These are phyloP conservation scores for Thermomucor indicae-seudaticae DNA, from an alignment of 371 early-diverging fungal species.

Conservation along the genomic window DNA sequence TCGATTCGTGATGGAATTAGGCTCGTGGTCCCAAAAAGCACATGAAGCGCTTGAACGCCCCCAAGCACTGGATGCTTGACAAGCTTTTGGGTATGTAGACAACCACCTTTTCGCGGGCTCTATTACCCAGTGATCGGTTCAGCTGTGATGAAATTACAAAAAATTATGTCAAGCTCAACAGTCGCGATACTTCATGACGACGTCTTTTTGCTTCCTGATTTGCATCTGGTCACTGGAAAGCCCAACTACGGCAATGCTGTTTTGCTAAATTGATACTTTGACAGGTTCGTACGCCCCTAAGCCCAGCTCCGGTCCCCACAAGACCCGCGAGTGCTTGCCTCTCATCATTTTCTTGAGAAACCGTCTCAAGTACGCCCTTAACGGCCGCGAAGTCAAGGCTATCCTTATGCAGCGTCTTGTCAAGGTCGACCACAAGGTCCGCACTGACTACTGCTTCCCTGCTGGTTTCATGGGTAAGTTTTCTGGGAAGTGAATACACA, in stretches of 20 bases:
- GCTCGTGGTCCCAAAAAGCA: conserved; percentile 99
- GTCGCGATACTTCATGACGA: conserved; percentile 14
- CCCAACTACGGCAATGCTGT: not conserved
- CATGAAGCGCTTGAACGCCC: conserved; percentile 99
- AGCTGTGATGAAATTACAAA: conserved; percentile 11
- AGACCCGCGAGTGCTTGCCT: conserved; percentile 98
- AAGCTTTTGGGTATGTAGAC: conserved; percentile 71
- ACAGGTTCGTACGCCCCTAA: conserved; percentile 85
- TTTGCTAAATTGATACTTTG: too few species aligned
- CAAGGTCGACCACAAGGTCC: conserved; percentile 99
- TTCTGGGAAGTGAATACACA: not conserved
- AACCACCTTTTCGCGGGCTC: not conserved
- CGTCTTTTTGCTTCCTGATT: conserved; percentile 25
- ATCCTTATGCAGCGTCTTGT: conserved; percentile 98
- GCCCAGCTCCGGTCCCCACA: conserved; percentile 99
- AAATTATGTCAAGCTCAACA: conserved; percentile 24
- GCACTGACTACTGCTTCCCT: conserved; percentile 98
- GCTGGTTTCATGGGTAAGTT: conserved; percentile 96
- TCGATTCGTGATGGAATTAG: conserved; percentile 39
- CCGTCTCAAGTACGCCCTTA: conserved; percentile 98
- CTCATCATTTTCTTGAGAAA: conserved; percentile 98
- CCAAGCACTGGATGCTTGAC: conserved; percentile 99
- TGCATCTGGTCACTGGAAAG: too few species aligned
- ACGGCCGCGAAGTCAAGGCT: conserved; percentile 94
- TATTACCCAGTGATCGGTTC: not conserved